phyloP scores from a whole-genome alignment of 1,139 yeast species.

The Protomyces inundatus region DNA sequence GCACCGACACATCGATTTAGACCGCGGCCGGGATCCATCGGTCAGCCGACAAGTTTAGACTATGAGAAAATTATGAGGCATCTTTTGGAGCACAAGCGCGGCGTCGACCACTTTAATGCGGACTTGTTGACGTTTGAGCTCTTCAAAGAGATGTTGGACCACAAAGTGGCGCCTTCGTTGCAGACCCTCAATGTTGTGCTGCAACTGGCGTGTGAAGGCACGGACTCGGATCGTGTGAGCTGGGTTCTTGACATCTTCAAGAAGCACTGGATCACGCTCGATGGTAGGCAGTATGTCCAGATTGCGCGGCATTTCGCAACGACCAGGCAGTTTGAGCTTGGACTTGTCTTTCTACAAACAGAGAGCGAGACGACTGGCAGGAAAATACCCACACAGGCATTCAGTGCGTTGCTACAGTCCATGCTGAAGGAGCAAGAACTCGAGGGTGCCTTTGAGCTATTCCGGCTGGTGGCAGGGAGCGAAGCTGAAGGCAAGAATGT shows the following conservation, averaged over 20 bases:
- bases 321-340: constrained; percentile 4
- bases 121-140: neutral
- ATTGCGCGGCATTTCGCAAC: neutral
- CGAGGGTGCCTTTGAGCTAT: constrained; percentile 1
- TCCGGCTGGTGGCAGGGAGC: constrained; percentile 1
- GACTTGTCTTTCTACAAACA: constrained; percentile 1
- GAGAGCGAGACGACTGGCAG: neutral
- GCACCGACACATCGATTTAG: neutral
- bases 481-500: neutral
- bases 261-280: neutral
- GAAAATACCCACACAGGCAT: neutral
- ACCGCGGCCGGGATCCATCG: neutral
- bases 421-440: neutral
- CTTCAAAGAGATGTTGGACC: neutral
- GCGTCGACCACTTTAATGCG: neutral
- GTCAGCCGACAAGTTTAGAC: neutral
- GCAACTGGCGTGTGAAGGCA: neutral
- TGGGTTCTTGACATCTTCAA: neutral
- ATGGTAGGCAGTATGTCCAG: neutral
- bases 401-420: neutral
- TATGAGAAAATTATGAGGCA: neutral
- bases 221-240: neutral
- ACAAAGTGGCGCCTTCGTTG: neutral
- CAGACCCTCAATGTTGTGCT: neutral
- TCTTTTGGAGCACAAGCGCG: neutral